Evolutionary conservation across 2,329 filamentous ascomycete species (phyloP).

Genomic region (Fusarium torreyae): DNA sequence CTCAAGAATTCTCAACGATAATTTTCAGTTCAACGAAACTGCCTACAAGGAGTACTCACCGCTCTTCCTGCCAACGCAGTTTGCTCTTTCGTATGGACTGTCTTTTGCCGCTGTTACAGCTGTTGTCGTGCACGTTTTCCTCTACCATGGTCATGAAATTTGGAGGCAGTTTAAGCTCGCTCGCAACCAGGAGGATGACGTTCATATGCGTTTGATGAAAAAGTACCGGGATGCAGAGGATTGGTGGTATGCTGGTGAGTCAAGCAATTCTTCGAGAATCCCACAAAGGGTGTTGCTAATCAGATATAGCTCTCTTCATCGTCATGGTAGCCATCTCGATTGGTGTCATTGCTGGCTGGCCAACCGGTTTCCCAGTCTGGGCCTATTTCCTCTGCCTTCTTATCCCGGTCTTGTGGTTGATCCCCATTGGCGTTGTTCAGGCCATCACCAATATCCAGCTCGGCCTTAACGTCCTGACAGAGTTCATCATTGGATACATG

Average conservation of each 20-base stretch:
- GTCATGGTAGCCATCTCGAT: conserved; percentile 70
- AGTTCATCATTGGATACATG: conserved; percentile 82
- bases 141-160: conserved; percentile 71
- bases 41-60: conserved; percentile 77
- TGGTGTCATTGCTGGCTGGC: conserved; percentile 68
- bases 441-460: conserved; percentile 75
- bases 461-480: conserved; percentile 79
- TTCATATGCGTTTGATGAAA: conserved; percentile 74
- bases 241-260: conserved; percentile 71
- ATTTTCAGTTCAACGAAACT: conserved; percentile 71
- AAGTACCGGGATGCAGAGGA: conserved; percentile 72
- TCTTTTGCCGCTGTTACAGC: conserved; percentile 78
- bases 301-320: conserved; percentile 60
- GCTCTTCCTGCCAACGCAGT: conserved; percentile 75
- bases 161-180: conserved; percentile 69
- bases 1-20: conserved; percentile 68
- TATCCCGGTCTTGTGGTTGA: conserved; percentile 71
- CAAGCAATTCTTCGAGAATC: conserved; percentile 52
- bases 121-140: conserved; percentile 68
- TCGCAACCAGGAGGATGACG: conserved; percentile 70
- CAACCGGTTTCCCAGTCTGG: conserved; percentile 72
- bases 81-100: conserved; percentile 72
- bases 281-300: conserved; percentile 24
- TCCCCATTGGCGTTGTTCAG: conserved; percentile 74
- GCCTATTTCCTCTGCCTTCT: conserved; percentile 70